A percentile compares a stretch with the other conserved stretches of the same genome.
These are phyloP conservation scores for Aureobasidium sp. DNA, from an alignment of 2,329 filamentous ascomycete genomes.

Conservation along the genomic window DNA sequence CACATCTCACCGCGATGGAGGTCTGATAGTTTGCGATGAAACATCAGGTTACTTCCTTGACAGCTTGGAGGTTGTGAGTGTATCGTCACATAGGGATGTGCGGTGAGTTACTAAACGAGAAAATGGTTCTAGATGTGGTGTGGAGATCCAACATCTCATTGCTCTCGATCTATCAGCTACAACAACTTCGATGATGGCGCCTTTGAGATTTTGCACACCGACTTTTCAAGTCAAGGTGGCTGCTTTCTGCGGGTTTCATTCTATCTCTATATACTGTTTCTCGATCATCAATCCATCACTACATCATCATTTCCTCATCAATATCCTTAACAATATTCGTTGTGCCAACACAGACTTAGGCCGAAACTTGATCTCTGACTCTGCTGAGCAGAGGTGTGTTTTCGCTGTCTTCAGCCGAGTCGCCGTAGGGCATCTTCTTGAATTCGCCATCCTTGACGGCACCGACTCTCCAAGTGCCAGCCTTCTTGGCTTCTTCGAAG, in stretches of 20 bases:
- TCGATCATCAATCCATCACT: neutral
- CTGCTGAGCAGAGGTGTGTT: constrained; percentile 36
- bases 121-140: neutral
- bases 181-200: neutral
- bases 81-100: too few relatives aligned
- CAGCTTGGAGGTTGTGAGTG: too few relatives aligned
- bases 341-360: neutral
- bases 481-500: constrained; percentile 44
- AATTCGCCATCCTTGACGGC: constrained; percentile 46
- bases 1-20: neutral
- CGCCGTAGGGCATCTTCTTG: constrained; percentile 34
- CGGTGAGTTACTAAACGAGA: neutral
- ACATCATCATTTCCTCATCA: neutral
- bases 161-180: neutral
- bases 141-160: neutral
- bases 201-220: neutral
- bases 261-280: too few relatives aligned
- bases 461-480: constrained; percentile 44
- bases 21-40: neutral
- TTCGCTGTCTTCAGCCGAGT: constrained; percentile 32
- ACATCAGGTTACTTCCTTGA: neutral
- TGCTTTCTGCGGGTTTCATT: too few relatives aligned
- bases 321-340: neutral
- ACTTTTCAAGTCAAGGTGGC: neutral
- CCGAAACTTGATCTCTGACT: constrained; percentile 31